Evolutionary conservation across 371 early-diverging fungal genomes (phyloP).

Genomic region (Fennellomyces sp.): DNA sequence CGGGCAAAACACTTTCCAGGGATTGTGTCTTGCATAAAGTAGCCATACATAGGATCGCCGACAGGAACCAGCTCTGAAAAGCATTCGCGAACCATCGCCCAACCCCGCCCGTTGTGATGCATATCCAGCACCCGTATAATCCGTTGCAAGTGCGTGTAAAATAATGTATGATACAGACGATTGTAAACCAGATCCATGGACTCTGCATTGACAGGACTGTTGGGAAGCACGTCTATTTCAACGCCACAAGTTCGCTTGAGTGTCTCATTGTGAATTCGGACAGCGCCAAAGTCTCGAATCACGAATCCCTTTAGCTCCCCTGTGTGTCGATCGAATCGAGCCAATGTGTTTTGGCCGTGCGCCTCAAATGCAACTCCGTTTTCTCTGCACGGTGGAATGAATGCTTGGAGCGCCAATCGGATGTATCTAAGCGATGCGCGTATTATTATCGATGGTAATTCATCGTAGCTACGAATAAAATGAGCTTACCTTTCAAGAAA

Average conservation of each 20-base stretch:
- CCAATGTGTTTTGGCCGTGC: conserved; percentile 72
- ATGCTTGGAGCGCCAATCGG: conserved; percentile 57
- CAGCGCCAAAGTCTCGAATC: conserved; percentile 79
- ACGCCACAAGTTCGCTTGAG: conserved; percentile 45
- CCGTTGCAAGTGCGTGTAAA: conserved; percentile 72
- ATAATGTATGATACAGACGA: conserved; percentile 69
- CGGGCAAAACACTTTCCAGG: conserved; percentile 67
- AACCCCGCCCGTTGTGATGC: conserved; percentile 69
- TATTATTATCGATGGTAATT: too few species aligned
- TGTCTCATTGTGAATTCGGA: conserved; percentile 65
- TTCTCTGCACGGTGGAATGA: conserved; percentile 65
- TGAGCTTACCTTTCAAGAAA: conserved; percentile 52
- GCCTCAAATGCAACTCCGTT: conserved; percentile 78
- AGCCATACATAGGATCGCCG: conserved; percentile 43
- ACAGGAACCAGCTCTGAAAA: conserved; percentile 4
- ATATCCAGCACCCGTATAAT: conserved; percentile 66
- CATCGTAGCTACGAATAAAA: background rate
- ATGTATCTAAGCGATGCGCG: conserved; percentile 44
- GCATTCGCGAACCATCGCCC: conserved; percentile 39
- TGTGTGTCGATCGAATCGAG: conserved; percentile 59
- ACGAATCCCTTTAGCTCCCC: conserved; percentile 69
- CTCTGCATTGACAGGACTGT: conserved; percentile 58
- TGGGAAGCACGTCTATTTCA: conserved; percentile 60
- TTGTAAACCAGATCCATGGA: conserved; percentile 57
- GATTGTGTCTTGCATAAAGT: conserved; percentile 51